phyloP scores from a whole-genome alignment of 2,329 filamentous ascomycete genomes.

The Ceratocystis cacaofunesta region DNA sequence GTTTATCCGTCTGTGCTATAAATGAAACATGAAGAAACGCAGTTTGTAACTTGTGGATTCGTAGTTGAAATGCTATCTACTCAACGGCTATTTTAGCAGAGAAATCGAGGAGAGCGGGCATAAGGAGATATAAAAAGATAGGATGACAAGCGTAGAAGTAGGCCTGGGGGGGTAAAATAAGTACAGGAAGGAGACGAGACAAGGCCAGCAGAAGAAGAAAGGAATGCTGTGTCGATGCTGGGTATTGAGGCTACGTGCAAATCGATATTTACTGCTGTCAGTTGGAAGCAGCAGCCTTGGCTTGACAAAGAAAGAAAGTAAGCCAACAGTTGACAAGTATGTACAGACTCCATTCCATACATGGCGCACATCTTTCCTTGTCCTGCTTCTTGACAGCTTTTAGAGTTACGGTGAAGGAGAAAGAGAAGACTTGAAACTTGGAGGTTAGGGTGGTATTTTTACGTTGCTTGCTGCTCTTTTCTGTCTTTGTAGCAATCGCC shows the following conservation, averaged over 20 bases:
- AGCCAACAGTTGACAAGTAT: too few species aligned
- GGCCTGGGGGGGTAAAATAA: not conserved
- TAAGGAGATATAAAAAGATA: not conserved
- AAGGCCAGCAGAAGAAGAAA: not conserved
- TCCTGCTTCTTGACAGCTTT: too few species aligned
- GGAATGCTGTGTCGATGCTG: not conserved
- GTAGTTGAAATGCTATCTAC: not conserved
- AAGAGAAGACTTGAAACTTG: too few species aligned
- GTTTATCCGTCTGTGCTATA: not conserved
- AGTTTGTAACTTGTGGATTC: not conserved
- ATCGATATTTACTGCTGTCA: too few species aligned
- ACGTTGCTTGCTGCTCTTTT: too few species aligned
- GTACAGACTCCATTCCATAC: too few species aligned
- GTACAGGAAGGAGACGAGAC: not conserved
- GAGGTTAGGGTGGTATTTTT: too few species aligned
- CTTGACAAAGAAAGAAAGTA: too few species aligned
- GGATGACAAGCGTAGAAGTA: not conserved
- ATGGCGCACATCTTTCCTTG: too few species aligned
- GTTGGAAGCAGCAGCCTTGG: too few species aligned
- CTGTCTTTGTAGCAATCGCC: too few species aligned
- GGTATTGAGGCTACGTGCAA: not conserved
- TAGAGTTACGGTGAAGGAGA: too few species aligned
- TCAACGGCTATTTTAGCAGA: not conserved
- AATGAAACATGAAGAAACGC: not conserved
- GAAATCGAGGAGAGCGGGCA: not conserved